A percentile compares a stretch with the other conserved stretches of the same genome.
Conservation (phyloP, 257 asterid species). For the Cruciata laevipes region DNA sequence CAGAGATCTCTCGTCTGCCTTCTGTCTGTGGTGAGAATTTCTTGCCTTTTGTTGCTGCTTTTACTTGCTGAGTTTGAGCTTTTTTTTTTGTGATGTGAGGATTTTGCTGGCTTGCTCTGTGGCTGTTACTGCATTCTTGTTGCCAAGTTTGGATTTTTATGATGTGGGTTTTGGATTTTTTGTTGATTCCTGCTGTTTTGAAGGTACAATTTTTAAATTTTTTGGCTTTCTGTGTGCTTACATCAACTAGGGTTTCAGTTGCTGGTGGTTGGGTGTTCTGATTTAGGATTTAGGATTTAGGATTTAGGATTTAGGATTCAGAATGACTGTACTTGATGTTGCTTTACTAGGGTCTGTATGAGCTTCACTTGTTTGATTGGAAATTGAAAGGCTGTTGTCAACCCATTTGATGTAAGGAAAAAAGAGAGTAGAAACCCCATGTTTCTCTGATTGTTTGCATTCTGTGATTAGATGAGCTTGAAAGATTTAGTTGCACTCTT, state of each 20-base stretch:
- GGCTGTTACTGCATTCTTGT: not conserved
- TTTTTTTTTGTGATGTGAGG: conserved; percentile 25
- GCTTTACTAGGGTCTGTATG: not conserved
- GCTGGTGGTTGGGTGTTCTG: not conserved
- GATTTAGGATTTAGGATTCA: too few relatives aligned
- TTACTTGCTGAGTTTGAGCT: conserved; percentile 9
- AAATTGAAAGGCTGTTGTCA: not conserved
- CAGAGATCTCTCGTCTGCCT: conserved; percentile 54
- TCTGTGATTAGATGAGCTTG: too few relatives aligned
- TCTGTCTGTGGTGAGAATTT: conserved; percentile 47
- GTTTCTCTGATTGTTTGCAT: not conserved
- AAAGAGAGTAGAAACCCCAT: not conserved
- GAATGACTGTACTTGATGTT: too few relatives aligned
- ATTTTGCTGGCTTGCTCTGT: not conserved
- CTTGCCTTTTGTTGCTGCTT: not conserved
- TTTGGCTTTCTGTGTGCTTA: not conserved
- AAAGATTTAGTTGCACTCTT: too few relatives aligned
- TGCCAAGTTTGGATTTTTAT: conserved; percentile 14
- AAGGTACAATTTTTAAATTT: not conserved
- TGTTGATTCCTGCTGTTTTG: not conserved
- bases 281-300: too few relatives aligned
- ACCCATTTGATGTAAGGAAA: not conserved
- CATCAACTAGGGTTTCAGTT: not conserved
- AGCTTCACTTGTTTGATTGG: too few relatives aligned
- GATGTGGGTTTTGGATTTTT: conserved; percentile 21